Evolutionary conservation across 2,329 filamentous ascomycete genomes (phyloP).

Genomic region (Xylaria polymorpha): DNA sequence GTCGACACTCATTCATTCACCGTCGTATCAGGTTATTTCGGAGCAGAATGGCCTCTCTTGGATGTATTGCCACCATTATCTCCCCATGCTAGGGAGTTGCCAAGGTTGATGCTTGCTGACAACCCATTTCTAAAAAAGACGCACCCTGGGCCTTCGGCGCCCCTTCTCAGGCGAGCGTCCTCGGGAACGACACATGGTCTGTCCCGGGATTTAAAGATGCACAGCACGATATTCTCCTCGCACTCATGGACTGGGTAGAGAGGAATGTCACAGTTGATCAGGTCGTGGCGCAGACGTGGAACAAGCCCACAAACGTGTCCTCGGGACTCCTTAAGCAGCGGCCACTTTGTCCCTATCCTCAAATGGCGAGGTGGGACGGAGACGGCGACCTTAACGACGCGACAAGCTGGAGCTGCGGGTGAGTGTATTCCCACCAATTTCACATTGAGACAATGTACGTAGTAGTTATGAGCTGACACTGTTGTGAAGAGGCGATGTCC

Average conservation of each 20-base stretch:
- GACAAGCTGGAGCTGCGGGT: conserved; percentile 53
- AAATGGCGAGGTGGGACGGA: conserved; percentile 52
- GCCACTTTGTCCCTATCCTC: conserved; percentile 58
- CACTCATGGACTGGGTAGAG: conserved; percentile 55
- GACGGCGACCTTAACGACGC: conserved; percentile 50
- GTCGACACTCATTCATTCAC: not conserved
- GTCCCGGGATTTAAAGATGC: conserved; percentile 53
- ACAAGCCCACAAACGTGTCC: conserved; percentile 40
- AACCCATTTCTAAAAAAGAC: conserved; percentile 35
- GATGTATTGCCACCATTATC: not conserved
- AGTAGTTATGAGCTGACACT: conserved; percentile 10
- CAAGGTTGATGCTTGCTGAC: conserved; percentile 6
- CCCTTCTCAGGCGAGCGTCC: conserved; percentile 45
- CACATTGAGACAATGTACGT: not conserved
- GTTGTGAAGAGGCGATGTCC: conserved; percentile 21
- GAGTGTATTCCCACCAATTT: conserved; percentile 28
- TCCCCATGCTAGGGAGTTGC: not conserved
- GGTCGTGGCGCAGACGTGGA: conserved; percentile 54
- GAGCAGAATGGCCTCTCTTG: not conserved
- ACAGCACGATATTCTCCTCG: conserved; percentile 54
- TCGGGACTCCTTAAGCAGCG: conserved; percentile 58
- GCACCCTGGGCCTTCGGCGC: conserved; percentile 57
- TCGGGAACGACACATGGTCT: conserved; percentile 50
- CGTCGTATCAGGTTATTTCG: not conserved
- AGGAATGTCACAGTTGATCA: conserved; percentile 48